Base-by-base conservation (phyloP, 106 monocot genomes). In the Ottelia alismoides region DNA sequence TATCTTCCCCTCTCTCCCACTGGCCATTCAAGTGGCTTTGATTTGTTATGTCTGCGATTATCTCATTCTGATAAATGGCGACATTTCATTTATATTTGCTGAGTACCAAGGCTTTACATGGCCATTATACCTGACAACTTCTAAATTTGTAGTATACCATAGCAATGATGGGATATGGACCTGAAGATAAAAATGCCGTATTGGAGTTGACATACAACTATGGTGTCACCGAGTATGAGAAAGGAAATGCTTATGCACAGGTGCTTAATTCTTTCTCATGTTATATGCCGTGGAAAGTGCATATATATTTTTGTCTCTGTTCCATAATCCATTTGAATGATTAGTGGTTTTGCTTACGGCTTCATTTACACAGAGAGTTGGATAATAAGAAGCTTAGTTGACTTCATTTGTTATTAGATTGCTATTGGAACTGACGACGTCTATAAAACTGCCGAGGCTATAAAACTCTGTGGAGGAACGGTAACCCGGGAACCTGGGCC, bases 161-260 rank as follows among this genome's bases (percentile, higher is more conserved):
- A 47, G 98, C 98, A 29, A 85, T 90, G 82, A 77, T 98, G 98
- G 98, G 98, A 45, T 98, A 98, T 68, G 98, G 98, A 49, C 98
- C 98, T 55, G 98, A 98, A 75, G 98, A 98, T 66, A 82, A 86
- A 70, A 90, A 48, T 67, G 71, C 82, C 11, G 98, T 98, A 9
- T 53, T 98, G 70, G 98, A 98, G 71, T 67, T 98, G 62, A 98
- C 98, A 1, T 90, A 90, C 67, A 98, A 98, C 58, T 86, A 98
- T 61, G 90, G 90, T 1, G 77, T 98, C 20, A 80, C 48, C 55
- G 77, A 86, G 67, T 90, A 98, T 70, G 71, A 74, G 24, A 98
- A 98, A 77, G 98, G 98, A 60, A 83, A 85, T 61, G 90, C 64
- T 12, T 98, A 86, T 71, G 90, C 82, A 31, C 98, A 98, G 85